Evolutionary conservation across 139 green algal species (phyloP), one percentile per base, ranked within the genome.

Genomic region (Desmodesmus armatus): DNA sequence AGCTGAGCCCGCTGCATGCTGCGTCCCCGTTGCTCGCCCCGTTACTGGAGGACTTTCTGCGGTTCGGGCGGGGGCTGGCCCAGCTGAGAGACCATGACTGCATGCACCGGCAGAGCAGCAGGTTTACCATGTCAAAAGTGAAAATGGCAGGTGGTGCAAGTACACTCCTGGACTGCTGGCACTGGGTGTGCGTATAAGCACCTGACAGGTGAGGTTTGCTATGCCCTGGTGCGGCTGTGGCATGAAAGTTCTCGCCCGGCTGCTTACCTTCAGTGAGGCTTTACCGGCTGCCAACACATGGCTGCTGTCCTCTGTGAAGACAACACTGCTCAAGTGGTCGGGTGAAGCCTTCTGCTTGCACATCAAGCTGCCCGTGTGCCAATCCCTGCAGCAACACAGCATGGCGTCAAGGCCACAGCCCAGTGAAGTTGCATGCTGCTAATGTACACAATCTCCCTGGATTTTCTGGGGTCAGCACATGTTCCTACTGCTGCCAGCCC

Each of bases 301-400:
- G 15, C 44, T 60, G 47, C 86, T 78, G 25, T 92, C 88, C 35
- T 88, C 84, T 23, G 70, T 76, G 2, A 93, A 85, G 1, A 27
- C 49, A n/a, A 40, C 80, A 29, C 44, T 66, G 9, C 51, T 74
- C 0, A 69, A 27, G n/a, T n/a, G 7, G 47, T 35, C 40, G 3
- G 71, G 78, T 25, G 86, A 58, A 19, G 83, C 62, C 17, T 31
- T 37, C 77, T 87, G 63, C 23, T 70, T 73, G 21, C 69, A 76
- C 31, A 92, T 35, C 51, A 91, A 44, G 33, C 29, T 27, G 17
- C 88, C 82, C 1, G 79, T 43, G 53, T 72, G 47, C 87, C 87
- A 92, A 55, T 94, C 87, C 90, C 90, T 92, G 17, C 88, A 63
- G 47, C 73, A 87, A 19, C 90, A 25, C 70, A 88, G 87, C n/a